These are phyloP conservation scores for Fragaria vesca DNA, from an alignment of 306 rosid genomes.

Conservation along the genomic window DNA sequence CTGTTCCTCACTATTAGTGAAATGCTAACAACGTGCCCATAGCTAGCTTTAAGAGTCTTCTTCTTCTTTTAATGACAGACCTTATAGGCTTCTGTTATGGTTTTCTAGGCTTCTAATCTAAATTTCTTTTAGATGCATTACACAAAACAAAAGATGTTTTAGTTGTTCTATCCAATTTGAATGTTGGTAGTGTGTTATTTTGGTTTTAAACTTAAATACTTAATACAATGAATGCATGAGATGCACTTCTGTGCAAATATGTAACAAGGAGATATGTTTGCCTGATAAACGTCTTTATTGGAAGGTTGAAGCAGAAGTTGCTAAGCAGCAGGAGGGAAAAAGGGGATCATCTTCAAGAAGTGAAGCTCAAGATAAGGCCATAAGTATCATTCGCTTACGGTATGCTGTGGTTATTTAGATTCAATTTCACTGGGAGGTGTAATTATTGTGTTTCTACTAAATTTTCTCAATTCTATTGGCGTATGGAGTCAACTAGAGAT, in stretches of 20 bases:
- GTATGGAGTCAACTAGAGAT: slow-evolving; percentile 8
- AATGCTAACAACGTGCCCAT: slow-evolving; percentile 11
- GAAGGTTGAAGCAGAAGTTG: slow-evolving; percentile 86
- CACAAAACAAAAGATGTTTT: not conserved
- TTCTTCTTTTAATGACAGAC: not conserved
- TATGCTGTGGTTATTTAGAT: slow-evolving; percentile 31
- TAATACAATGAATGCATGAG: not conserved
- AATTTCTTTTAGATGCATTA: not conserved
- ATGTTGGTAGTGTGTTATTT: not conserved
- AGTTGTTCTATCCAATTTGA: not conserved
- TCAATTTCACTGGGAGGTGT: slow-evolving; percentile 19
- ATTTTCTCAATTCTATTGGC: slow-evolving; percentile 3
- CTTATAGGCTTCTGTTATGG: not conserved
- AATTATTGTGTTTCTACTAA: not conserved
- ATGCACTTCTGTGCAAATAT: not conserved
- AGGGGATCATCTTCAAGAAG: slow-evolving; percentile 81
- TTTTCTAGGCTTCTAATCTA: not conserved
- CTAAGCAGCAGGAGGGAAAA: slow-evolving; percentile 69
- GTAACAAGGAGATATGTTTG: not conserved
- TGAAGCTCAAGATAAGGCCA: slow-evolving; percentile 87
- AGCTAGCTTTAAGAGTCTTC: not conserved
- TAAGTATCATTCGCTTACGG: slow-evolving; percentile 68
- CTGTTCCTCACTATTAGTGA: slow-evolving; percentile 7
- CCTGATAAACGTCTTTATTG: slow-evolving; percentile 29
- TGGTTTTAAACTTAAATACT: not conserved